phyloP scores from a whole-genome alignment of 352 stramenopile genomes.

The Ophiocytium majus region DNA sequence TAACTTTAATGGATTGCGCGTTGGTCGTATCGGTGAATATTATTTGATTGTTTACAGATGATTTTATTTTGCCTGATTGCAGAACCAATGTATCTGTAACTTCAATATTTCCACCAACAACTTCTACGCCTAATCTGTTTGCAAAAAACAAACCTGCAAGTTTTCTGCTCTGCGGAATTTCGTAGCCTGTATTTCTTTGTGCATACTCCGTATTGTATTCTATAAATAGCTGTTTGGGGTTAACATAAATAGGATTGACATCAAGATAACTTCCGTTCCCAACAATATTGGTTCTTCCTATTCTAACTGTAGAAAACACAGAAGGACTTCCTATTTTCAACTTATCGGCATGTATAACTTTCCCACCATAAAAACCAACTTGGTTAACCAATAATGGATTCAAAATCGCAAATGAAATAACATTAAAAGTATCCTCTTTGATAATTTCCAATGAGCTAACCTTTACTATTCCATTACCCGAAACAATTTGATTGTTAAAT shows the following conservation, averaged over 20 bases:
- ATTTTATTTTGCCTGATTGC: slow-evolving; percentile 22
- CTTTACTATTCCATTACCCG: slow-evolving; percentile 20
- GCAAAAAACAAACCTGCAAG: slow-evolving; percentile 20
- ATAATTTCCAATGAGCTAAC: slow-evolving; percentile 22
- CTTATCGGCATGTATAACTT: slow-evolving; percentile 21
- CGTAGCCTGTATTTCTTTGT: slow-evolving; percentile 20
- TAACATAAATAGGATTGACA: slow-evolving; percentile 22
- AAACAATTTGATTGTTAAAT: slow-evolving; percentile 23
- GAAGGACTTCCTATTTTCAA: slow-evolving; percentile 21
- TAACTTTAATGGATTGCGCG: slow-evolving; percentile 20
- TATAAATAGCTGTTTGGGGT: slow-evolving; percentile 21
- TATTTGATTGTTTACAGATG: slow-evolving; percentile 22
- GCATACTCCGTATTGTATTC: slow-evolving; percentile 20
- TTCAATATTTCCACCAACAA: slow-evolving; percentile 22
- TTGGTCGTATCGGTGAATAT: slow-evolving; percentile 20
- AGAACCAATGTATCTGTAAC: slow-evolving; percentile 21
- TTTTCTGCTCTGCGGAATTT: slow-evolving; percentile 20
- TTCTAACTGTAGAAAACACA: slow-evolving; percentile 22
- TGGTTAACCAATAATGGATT: slow-evolving; percentile 22
- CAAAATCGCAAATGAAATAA: slow-evolving; percentile 22
- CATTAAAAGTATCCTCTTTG: slow-evolving; percentile 22
- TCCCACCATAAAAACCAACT: slow-evolving; percentile 20
- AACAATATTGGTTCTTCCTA: slow-evolving; percentile 22
- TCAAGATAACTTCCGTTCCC: slow-evolving; percentile 19
- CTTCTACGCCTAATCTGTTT: slow-evolving; percentile 20